A percentile compares a stretch with the other conserved stretches of the same genome.
phyloP scores from a whole-genome alignment of 306 rosid species.

The Neltuma alba region DNA sequence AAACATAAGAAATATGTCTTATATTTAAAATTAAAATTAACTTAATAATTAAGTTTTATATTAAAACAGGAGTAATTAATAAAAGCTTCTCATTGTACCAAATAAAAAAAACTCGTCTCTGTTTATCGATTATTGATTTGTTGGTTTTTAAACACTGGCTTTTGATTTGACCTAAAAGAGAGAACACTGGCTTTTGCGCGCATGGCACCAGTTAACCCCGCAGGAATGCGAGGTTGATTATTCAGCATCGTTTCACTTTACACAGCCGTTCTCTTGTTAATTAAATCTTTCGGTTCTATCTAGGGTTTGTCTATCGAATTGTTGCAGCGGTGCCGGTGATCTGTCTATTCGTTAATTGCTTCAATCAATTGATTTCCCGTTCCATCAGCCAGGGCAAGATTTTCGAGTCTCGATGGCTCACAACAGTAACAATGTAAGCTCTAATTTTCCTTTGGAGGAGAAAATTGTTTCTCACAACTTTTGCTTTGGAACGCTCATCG shows the following conservation, averaged over 20 bases:
- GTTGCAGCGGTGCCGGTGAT: not conserved
- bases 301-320: slow-evolving; percentile 38
- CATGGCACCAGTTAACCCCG: too few relatives aligned
- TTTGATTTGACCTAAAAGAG: too few relatives aligned
- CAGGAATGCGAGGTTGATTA: not conserved
- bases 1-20: too few relatives aligned
- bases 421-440: slow-evolving; percentile 66
- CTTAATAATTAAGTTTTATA: too few relatives aligned
- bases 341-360: not conserved
- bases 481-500: not conserved
- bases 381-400: slow-evolving; percentile 5
- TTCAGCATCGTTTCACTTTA: not conserved
- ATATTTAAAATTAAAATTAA: too few relatives aligned
- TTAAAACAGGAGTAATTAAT: too few relatives aligned
- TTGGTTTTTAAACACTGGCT: too few relatives aligned
- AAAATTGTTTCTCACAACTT: not conserved
- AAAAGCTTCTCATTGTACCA: too few relatives aligned
- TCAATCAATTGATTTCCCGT: slow-evolving; percentile 8
- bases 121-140: too few relatives aligned
- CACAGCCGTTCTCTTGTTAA: not conserved
- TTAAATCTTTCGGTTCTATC: not conserved
- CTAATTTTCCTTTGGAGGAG: not conserved
- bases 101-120: too few relatives aligned
- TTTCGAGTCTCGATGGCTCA: slow-evolving; percentile 52
- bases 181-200: not conserved